phyloP scores from a whole-genome alignment of 2,329 filamentous ascomycete genomes.

The Aspergillus aculeatus region DNA sequence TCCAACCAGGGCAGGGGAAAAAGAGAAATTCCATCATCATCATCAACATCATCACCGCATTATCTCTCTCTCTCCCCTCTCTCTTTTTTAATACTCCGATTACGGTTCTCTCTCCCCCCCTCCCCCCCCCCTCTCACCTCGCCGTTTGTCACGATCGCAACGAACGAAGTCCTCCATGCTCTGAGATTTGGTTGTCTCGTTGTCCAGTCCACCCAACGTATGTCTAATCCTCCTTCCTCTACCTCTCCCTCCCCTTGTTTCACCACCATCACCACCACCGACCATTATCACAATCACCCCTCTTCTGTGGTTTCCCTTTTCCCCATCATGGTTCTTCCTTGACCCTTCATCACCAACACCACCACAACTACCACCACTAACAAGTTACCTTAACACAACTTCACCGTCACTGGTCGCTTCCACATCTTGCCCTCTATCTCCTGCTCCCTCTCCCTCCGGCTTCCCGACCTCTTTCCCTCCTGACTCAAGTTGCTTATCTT shows the following conservation, averaged over 20 bases:
- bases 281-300: neutral
- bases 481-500: slow-evolving; percentile 3
- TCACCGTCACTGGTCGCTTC: neutral
- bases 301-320: slow-evolving; percentile 5
- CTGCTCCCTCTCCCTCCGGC: neutral
- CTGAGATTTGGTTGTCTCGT: slow-evolving; percentile 22
- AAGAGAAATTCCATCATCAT: slow-evolving; percentile 15
- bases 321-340: slow-evolving; percentile 4
- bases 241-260: neutral
- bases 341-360: neutral
- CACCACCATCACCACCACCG: neutral
- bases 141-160: slow-evolving; percentile 20
- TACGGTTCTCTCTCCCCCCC: neutral
- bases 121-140: slow-evolving; percentile 8
- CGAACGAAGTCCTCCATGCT: slow-evolving; percentile 22
- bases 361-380: neutral
- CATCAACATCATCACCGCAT: slow-evolving; percentile 12
- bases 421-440: neutral
- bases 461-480: neutral
- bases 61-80: slow-evolving; percentile 4
- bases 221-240: slow-evolving; percentile 14
- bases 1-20: slow-evolving; percentile 13
- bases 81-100: neutral
- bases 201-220: slow-evolving; percentile 23
- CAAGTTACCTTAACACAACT: neutral